A percentile compares a stretch with the other conserved stretches of the same genome.
phyloP scores from a whole-genome alignment of 2,329 filamentous ascomycete species.

The Xylariaceae sp. region DNA sequence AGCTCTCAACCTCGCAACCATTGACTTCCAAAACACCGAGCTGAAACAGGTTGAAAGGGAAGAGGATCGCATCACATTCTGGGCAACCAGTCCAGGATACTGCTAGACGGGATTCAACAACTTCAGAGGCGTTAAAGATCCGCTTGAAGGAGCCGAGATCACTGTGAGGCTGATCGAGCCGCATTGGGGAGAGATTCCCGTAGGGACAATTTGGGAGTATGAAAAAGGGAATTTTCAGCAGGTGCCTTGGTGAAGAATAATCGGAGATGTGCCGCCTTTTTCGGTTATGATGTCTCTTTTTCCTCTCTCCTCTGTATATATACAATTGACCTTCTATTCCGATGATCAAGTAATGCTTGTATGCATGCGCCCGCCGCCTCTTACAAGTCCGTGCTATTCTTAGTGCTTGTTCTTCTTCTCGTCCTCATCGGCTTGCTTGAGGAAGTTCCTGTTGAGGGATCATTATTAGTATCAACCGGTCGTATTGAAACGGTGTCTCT shows the following conservation, averaged over 20 bases:
- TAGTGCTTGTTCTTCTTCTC: conserved; percentile 43
- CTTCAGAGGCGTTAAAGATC: conserved; percentile 13
- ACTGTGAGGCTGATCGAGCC: conserved; percentile 14
- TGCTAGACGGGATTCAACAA: conserved; percentile 14
- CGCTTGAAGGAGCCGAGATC: conserved; percentile 13
- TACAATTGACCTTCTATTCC: conserved; percentile 26
- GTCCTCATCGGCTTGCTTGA: conserved; percentile 40
- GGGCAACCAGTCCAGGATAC: conserved; percentile 8
- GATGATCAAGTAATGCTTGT: conserved; percentile 17
- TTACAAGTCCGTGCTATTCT: conserved; percentile 17
- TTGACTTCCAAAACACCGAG: conserved; percentile 11
- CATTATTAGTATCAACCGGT: conserved; percentile 8
- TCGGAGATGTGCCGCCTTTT: conserved; percentile 17
- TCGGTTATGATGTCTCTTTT: conserved; percentile 25
- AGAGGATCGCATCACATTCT: conserved; percentile 13
- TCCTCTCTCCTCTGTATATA: too few relatives aligned
- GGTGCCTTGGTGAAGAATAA: conserved; percentile 15
- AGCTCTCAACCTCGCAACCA: conserved; percentile 11
- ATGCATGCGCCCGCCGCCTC: conserved; percentile 8
- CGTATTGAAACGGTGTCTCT: conserved; percentile 16
- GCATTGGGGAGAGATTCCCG: conserved; percentile 11
- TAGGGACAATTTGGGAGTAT: conserved; percentile 16
- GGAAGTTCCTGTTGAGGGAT: conserved; percentile 41
- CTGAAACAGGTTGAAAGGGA: conserved; percentile 9
- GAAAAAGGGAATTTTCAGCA: conserved; percentile 16